phyloP scores from a whole-genome alignment of 768 basidiomycete species.

The Mycena rebaudengoi region DNA sequence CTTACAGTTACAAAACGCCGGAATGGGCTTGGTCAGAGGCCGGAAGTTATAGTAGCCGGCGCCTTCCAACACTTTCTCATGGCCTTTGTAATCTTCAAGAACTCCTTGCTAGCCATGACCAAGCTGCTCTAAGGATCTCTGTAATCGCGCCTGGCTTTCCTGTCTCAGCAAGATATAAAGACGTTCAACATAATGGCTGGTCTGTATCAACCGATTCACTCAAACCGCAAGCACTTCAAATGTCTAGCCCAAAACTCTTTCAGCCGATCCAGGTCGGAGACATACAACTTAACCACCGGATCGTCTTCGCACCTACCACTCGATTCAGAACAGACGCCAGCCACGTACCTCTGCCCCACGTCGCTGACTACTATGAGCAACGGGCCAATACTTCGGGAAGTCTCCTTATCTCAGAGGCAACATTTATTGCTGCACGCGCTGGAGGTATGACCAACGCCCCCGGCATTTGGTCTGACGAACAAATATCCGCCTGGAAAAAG shows the following conservation, averaged over 20 bases:
- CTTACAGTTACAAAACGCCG: too few relatives aligned
- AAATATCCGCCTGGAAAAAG: conserved; percentile 55
- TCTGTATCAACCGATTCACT: too few relatives aligned
- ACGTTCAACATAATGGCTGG: too few relatives aligned
- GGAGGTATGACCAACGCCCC: conserved; percentile 44
- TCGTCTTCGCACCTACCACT: conserved; percentile 58
- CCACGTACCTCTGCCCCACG: conserved; percentile 41
- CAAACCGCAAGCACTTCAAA: too few relatives aligned
- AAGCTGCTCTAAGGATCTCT: too few relatives aligned
- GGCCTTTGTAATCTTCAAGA: too few relatives aligned
- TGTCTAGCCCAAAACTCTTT: conserved; percentile 38
- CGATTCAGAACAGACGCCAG: conserved; percentile 44
- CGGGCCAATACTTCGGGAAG: conserved; percentile 37
- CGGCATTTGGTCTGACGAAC: conserved; percentile 52
- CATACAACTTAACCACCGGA: conserved; percentile 48
- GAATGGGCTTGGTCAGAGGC: too few relatives aligned
- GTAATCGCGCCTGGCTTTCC: too few relatives aligned
- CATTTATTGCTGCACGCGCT: conserved; percentile 40
- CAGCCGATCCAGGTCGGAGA: conserved; percentile 48
- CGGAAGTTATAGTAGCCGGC: too few relatives aligned
- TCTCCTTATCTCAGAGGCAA: conserved; percentile 48
- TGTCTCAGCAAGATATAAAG: too few relatives aligned
- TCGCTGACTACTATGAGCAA: conserved; percentile 39
- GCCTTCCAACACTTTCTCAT: too few relatives aligned
- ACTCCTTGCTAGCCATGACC: too few relatives aligned